Base-by-base conservation (phyloP, 805 yeast species). In the Lachancea kluyveri region DNA sequence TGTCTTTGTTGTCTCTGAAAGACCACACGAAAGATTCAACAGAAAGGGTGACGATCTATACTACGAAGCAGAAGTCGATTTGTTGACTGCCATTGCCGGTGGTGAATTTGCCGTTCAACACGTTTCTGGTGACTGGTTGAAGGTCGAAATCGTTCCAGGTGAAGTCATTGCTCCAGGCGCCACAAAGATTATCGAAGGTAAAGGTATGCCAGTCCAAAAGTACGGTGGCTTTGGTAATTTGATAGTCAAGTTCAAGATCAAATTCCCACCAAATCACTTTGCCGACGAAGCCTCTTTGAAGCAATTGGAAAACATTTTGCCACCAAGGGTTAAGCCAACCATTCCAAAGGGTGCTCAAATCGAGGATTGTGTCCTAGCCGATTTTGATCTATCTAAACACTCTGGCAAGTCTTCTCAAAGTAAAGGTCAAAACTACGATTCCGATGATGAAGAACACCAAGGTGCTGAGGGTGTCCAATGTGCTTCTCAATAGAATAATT, bases 201-300 rank as follows among this genome's bases (percentile, higher is more conserved):
- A 90, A 64, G 99, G 99, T 77, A 92, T 92, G 98, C 99, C 98
- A 46, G 67, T 90, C 45, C 79, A 71, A 64, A 78, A 92, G 64
- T 79, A 74, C 57, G 95, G 95, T 59, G 85, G 87, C 42, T 70
- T 60, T 52, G 99, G 99, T 63, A 77, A 86, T 65, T 71, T 92
- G 66, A 76, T 84, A 51, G 66, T 92, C 48, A 79, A 83, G 57
- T 92, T 92, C 65, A 77, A 76, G 44, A 73, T 92, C 52, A 86
- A 82, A 57, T 92, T 92, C 85, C 99, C 99, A 44, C 56, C 58
- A 32, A 62, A 69, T 33, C 71, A 79, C 54, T 86, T 84, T 57
- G 71, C 94, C 29, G 52, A 71, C 39, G 95, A 83, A 59, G 86
- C 77, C 32, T 71, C 79, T 53, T 68, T 87, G 59, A 72, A 77